These are phyloP conservation scores for Annulohypoxylon nitens DNA, from an alignment of 495 filamentous ascomycete genomes.

Conservation along the genomic window DNA sequence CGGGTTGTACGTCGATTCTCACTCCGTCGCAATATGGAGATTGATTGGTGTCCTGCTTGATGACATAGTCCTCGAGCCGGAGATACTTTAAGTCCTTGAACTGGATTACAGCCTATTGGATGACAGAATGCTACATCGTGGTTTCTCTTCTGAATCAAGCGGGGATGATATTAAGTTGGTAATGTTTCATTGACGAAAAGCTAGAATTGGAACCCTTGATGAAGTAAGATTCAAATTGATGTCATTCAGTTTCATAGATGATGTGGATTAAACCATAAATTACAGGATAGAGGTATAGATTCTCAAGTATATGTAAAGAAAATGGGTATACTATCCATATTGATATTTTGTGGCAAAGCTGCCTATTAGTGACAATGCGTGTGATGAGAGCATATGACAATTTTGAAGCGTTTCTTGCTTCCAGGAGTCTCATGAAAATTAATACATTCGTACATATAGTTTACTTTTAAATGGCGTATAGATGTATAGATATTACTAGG, in stretches of 20 bases:
- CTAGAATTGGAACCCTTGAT: not conserved
- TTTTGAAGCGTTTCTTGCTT: not conserved
- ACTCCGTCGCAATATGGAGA: not conserved
- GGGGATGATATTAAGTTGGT: not conserved
- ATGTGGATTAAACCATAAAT: constrained; percentile 1
- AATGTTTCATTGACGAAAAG: not conserved
- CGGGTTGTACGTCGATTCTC: not conserved
- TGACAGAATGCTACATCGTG: no score
- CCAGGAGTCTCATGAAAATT: not conserved
- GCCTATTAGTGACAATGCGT: not conserved
- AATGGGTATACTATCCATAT: not conserved
- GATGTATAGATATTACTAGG: not conserved
- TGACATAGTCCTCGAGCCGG: not conserved
- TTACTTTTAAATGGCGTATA: not conserved
- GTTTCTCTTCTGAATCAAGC: not conserved
- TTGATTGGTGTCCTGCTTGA: not conserved
- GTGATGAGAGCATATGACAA: not conserved
- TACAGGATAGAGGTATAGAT: not conserved
- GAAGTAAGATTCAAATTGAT: not conserved
- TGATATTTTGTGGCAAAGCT: not conserved
- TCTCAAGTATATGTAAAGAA: not conserved
- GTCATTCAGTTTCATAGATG: not conserved
- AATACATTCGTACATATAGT: not conserved
- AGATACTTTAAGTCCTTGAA: not conserved
- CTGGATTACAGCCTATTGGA: not conserved